Conservation (phyloP, 2,329 filamentous ascomycete species). For the Pseudopyricularia cyperi region DNA sequence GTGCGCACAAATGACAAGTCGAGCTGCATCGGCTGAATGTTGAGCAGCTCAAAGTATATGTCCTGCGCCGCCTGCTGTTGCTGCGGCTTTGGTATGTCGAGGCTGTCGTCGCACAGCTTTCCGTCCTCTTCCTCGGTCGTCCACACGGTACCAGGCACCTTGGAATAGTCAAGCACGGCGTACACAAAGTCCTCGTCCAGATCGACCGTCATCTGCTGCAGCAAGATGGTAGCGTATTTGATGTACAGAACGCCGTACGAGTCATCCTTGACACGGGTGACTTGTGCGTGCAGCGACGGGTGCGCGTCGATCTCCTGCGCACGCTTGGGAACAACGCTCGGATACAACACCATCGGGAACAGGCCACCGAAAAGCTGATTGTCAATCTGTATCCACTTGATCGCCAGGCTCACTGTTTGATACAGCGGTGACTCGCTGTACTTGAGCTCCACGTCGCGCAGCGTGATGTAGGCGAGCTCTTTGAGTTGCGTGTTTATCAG, state of each 20-base stretch:
- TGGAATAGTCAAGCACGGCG: slow-evolving; percentile 85
- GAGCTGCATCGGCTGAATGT: slow-evolving; percentile 96
- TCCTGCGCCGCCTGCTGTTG: slow-evolving; percentile 77
- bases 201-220: slow-evolving; percentile 97
- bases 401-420: slow-evolving; percentile 77
- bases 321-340: slow-evolving; percentile 93
- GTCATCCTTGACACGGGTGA: slow-evolving; percentile 94
- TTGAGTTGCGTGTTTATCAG: slow-evolving; percentile 85
- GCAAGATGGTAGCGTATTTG: slow-evolving; percentile 86
- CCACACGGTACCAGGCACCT: slow-evolving; percentile 84
- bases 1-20: slow-evolving; percentile 96
- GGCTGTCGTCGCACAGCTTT: slow-evolving; percentile 73
- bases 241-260: slow-evolving; percentile 96
- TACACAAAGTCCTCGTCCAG: slow-evolving; percentile 98
- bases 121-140: slow-evolving; percentile 64
- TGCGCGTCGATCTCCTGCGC: slow-evolving; percentile 93
- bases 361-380: slow-evolving; percentile 97
- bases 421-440: slow-evolving; percentile 90
- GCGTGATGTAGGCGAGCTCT: slow-evolving; percentile 86
- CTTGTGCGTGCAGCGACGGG: slow-evolving; percentile 81
- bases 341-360: slow-evolving; percentile 94
- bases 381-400: slow-evolving; percentile 99
- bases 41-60: slow-evolving; percentile 94
- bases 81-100: slow-evolving; percentile 87
- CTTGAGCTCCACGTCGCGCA: slow-evolving; percentile 80